These are phyloP conservation scores for Lachnellula subtilissima DNA, from an alignment of 2,329 filamentous ascomycete genomes.

Conservation along the genomic window DNA sequence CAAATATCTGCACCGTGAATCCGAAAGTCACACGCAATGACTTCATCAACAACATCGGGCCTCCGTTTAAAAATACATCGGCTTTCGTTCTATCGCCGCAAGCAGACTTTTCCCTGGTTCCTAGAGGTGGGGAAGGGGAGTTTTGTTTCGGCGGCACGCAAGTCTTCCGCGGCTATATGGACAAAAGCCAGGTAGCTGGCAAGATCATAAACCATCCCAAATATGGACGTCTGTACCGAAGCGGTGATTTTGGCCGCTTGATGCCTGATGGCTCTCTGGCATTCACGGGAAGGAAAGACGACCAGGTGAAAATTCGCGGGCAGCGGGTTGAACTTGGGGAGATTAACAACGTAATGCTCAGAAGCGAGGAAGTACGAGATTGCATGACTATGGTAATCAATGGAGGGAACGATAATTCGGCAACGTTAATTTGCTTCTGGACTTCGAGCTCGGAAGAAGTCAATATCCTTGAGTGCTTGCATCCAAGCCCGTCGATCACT, in stretches of 20 bases:
- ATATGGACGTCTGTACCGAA: constrained; percentile 73
- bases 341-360: constrained; percentile 59
- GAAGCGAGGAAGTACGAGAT: constrained; percentile 48
- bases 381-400: constrained; percentile 59
- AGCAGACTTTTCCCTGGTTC: constrained; percentile 49
- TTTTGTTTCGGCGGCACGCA: constrained; percentile 84
- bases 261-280: constrained; percentile 71
- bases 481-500: constrained; percentile 35
- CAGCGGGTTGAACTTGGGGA: constrained; percentile 76
- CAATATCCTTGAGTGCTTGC: constrained; percentile 28
- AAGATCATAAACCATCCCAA: constrained; percentile 66
- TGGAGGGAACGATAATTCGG: constrained; percentile 33
- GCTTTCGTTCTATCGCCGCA: constrained; percentile 36
- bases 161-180: constrained; percentile 70
- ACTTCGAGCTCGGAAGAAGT: constrained; percentile 38
- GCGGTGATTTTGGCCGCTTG: constrained; percentile 76
- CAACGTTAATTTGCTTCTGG: constrained; percentile 67
- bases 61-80: constrained; percentile 70
- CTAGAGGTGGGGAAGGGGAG: constrained; percentile 71
- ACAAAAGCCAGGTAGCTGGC: constrained; percentile 54
- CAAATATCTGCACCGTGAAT: constrained; percentile 79
- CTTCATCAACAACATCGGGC: constrained; percentile 70
- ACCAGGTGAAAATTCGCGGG: constrained; percentile 77
- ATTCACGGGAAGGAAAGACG: constrained; percentile 69
- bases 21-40: constrained; percentile 52